Percentiles rank a stretch among this genome's conserved stretches.
phyloP scores from a whole-genome alignment of 1,139 yeast species.

The Trichomonascaceae sp. region DNA sequence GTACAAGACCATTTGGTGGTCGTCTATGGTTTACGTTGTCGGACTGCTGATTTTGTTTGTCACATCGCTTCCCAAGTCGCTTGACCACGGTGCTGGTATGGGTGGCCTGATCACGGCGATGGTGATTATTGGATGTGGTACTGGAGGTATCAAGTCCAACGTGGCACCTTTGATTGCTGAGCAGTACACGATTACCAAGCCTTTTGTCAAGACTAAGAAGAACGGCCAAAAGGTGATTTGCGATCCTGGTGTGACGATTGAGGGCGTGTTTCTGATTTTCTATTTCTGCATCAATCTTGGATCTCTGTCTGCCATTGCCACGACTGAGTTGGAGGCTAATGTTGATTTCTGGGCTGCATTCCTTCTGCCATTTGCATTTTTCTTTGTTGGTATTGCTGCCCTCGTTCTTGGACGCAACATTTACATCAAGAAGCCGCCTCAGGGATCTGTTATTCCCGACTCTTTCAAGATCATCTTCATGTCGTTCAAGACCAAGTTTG shows the following conservation, averaged over 20 bases:
- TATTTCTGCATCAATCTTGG: conserved; percentile 77
- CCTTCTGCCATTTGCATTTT: conserved; percentile 49
- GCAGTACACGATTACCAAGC: conserved; percentile 47
- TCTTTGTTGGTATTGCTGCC: conserved; percentile 46
- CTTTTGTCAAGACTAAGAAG: conserved; percentile 44
- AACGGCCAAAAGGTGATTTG: conserved; percentile 56
- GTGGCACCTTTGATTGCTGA: conserved; percentile 72
- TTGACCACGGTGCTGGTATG: conserved; percentile 33
- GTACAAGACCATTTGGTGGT: conserved; percentile 52
- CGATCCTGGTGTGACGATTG: conserved; percentile 59
- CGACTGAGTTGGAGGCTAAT: conserved; percentile 56
- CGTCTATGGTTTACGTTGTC: conserved; percentile 44
- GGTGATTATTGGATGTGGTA: conserved; percentile 59
- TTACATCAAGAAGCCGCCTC: conserved; percentile 49
- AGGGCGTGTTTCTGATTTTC: conserved; percentile 63
- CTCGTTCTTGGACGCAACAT: conserved; percentile 42
- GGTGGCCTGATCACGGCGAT: conserved; percentile 47
- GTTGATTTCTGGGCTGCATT: conserved; percentile 73
- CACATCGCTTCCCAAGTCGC: conserved; percentile 57
- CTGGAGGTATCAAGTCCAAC: conserved; percentile 75
- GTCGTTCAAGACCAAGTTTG: conserved; percentile 36
- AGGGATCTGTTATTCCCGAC: conserved; percentile 48
- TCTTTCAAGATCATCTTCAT: conserved; percentile 38
- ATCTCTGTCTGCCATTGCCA: conserved; percentile 63
- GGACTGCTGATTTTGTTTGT: conserved; percentile 54